These are phyloP conservation scores for Solanum paucissectum DNA, from an alignment of 257 asterid genomes.

Conservation along the genomic window DNA sequence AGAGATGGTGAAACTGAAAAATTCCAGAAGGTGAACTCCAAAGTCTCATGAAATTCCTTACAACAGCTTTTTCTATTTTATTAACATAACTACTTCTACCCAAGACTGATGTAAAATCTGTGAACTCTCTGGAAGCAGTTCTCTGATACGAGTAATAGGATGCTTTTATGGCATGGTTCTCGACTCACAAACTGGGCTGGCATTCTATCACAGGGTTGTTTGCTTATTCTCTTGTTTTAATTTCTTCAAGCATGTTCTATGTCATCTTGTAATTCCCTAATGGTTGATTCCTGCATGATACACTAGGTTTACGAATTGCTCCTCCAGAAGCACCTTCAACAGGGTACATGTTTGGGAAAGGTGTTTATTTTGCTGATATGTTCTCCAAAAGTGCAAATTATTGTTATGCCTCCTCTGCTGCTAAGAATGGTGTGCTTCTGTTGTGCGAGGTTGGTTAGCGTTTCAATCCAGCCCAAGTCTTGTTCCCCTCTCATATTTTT, in stretches of 20 bases:
- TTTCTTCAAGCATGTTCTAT: neutral
- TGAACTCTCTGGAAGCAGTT: conserved; percentile 37
- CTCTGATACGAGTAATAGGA: conserved; percentile 47
- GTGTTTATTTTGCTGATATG: conserved; percentile 97
- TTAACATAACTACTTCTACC: neutral
- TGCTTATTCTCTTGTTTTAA: neutral
- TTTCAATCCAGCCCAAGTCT: neutral
- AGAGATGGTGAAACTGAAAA: conserved; percentile 74
- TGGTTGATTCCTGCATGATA: neutral
- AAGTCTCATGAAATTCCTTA: neutral
- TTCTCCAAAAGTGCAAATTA: conserved; percentile 96
- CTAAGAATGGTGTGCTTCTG: conserved; percentile 67
- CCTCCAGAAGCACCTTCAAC: conserved; percentile 96
- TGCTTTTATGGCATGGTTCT: conserved; percentile 98
- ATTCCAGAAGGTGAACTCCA: conserved; percentile 45
- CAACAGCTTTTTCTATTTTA: neutral
- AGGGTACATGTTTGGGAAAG: conserved; percentile 98
- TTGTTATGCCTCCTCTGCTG: conserved; percentile 36
- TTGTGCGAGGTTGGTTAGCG: conserved; percentile 53
- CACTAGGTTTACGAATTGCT: conserved; percentile 84
- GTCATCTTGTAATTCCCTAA: neutral
- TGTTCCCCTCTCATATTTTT: neutral
- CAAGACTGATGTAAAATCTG: neutral
- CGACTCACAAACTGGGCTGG: conserved; percentile 95
- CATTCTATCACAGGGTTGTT: conserved; percentile 78